phyloP scores from a whole-genome alignment of 2,329 filamentous ascomycete genomes.

The Beauveria australis region DNA sequence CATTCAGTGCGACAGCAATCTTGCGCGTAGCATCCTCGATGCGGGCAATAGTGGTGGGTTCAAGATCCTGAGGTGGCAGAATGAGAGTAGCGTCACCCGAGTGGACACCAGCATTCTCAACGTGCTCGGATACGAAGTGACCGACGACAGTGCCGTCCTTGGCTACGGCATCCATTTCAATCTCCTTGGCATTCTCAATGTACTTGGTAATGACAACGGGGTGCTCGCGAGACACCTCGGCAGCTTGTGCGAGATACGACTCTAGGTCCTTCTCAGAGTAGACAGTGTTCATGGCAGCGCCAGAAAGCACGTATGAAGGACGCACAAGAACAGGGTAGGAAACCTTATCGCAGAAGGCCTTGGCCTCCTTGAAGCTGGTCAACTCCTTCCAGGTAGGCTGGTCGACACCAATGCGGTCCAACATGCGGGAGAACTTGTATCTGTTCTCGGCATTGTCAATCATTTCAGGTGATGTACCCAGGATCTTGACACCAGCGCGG shows the following conservation, averaged over 20 bases:
- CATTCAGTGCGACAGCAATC: constrained; percentile 87
- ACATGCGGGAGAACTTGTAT: constrained; percentile 98
- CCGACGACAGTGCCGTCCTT: constrained; percentile 82
- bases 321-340: constrained; percentile 90
- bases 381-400: constrained; percentile 98
- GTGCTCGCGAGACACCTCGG: constrained; percentile 87
- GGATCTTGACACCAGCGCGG: constrained; percentile 81
- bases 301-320: constrained; percentile 93
- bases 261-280: constrained; percentile 92
- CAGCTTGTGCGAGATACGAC: constrained; percentile 81
- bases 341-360: constrained; percentile 77
- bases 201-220: constrained; percentile 99
- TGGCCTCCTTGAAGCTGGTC: constrained; percentile 87
- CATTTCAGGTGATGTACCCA: constrained; percentile 97
- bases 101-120: constrained; percentile 97
- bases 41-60: constrained; percentile 76
- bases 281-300: constrained; percentile 98
- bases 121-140: constrained; percentile 97
- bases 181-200: constrained; percentile 98
- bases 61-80: constrained; percentile 86
- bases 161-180: constrained; percentile 98
- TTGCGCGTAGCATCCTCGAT: constrained; percentile 94
- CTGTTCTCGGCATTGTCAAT: constrained; percentile 96
- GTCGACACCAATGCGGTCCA: constrained; percentile 89
- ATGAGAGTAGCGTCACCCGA: constrained; percentile 96